Evolutionary conservation across 108 stramenopile genomes (phyloP).

Genomic region (Skeletonema menzelii): DNA sequence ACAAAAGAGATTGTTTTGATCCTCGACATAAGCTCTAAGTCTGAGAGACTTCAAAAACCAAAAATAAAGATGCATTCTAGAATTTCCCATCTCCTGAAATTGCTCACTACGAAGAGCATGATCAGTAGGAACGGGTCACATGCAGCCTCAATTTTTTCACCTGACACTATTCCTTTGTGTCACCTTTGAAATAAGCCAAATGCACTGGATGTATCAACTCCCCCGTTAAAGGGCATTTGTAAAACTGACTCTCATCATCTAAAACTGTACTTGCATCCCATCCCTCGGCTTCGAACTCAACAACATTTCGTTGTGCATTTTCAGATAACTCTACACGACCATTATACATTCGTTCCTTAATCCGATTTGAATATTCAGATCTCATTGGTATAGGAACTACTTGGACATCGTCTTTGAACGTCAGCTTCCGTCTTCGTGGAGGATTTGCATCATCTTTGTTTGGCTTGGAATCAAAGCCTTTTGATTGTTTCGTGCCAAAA

Average conservation of each 20-base stretch:
- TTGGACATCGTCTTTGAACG: conserved; percentile 50
- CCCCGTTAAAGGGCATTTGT: conserved; percentile 29
- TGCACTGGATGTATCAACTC: conserved; percentile 60
- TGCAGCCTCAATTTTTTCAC: not conserved
- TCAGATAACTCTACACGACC: conserved; percentile 73
- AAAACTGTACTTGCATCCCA: conserved; percentile 68
- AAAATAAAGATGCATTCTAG: not conserved
- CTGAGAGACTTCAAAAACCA: not conserved
- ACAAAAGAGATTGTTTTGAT: not conserved
- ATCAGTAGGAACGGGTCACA: not conserved
- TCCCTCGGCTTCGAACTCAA: conserved; percentile 67
- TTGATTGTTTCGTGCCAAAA: conserved; percentile 15
- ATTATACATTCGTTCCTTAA: conserved; percentile 71
- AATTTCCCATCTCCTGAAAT: not conserved
- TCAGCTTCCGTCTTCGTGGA: conserved; percentile 26
- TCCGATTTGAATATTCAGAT: conserved; percentile 78
- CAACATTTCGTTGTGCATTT: conserved; percentile 57
- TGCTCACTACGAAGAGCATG: not conserved
- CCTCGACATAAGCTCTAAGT: not conserved
- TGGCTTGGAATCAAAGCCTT: not conserved
- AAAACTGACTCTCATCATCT: conserved; percentile 62
- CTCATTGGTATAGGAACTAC: conserved; percentile 82
- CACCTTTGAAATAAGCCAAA: conserved; percentile 44
- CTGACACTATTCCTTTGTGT: not conserved
- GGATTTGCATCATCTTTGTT: conserved; percentile 2